Conservation (phyloP, 2,329 filamentous ascomycete genomes). For the Gnomoniopsis sp. region DNA sequence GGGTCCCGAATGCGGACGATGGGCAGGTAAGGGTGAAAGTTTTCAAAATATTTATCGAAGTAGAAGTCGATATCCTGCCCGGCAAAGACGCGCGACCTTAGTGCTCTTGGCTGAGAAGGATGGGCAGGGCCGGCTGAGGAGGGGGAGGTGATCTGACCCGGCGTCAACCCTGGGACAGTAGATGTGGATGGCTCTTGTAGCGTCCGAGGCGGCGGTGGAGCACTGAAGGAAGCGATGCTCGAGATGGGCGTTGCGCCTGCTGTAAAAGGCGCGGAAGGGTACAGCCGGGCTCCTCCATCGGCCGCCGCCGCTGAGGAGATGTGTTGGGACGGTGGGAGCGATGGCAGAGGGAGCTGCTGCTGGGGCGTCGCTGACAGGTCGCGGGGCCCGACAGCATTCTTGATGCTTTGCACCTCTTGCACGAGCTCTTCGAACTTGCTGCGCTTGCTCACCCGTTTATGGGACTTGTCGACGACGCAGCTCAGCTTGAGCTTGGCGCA, state of each 20-base stretch:
- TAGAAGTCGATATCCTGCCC: slow-evolving; percentile 54
- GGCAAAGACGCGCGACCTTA: slow-evolving; percentile 46
- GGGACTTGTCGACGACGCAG: slow-evolving; percentile 44
- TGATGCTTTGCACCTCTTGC: slow-evolving; percentile 52
- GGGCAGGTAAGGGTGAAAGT: slow-evolving; percentile 51
- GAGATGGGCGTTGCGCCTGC: slow-evolving; percentile 8
- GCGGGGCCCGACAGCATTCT: slow-evolving; percentile 41
- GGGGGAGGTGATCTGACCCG: slow-evolving; percentile 27
- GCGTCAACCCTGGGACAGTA: slow-evolving; percentile 20
- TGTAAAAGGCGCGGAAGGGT: slow-evolving; percentile 5
- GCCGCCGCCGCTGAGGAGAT: slow-evolving; percentile 4
- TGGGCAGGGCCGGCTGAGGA: slow-evolving; percentile 22
- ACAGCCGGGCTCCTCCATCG: slow-evolving; percentile 8
- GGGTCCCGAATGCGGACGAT: slow-evolving; percentile 47
- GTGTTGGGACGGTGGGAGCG: slow-evolving; percentile 19
- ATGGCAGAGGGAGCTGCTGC: slow-evolving; percentile 15
- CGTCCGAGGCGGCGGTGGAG: slow-evolving; percentile 18
- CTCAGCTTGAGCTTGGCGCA: slow-evolving; percentile 41
- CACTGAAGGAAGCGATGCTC: slow-evolving; percentile 20
- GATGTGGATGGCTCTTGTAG: slow-evolving; percentile 9
- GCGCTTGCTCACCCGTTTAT: slow-evolving; percentile 42
- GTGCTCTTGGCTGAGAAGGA: slow-evolving; percentile 37
- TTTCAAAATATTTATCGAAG: slow-evolving; percentile 53
- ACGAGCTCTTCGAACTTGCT: slow-evolving; percentile 55
- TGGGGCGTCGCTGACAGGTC: slow-evolving; percentile 3